phyloP scores from a whole-genome alignment of 208 protist species.

The Wallacemonas rigidus region DNA sequence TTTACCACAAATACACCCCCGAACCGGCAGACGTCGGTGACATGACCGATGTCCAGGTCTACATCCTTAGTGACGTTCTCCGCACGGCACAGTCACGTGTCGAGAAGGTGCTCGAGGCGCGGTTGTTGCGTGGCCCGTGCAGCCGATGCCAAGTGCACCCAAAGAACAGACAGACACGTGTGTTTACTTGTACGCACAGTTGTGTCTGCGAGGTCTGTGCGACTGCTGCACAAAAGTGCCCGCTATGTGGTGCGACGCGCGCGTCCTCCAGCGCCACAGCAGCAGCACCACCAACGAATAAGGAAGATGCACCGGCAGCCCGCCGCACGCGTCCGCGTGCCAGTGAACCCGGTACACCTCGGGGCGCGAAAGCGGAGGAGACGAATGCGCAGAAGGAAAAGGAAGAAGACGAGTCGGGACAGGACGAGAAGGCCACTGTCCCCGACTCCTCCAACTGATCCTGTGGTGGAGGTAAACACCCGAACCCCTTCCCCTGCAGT shows the following conservation, averaged over 20 bases:
- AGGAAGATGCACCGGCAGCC: no score
- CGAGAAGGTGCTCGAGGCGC: conserved; percentile 40
- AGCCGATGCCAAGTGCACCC: conserved; percentile 33
- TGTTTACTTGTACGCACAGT: conserved; percentile 48
- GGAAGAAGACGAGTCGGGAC: no score
- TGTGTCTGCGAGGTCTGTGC: conserved; percentile 42
- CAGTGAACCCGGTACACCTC: no score
- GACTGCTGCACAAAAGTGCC: conserved; percentile 35
- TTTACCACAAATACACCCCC: conserved; percentile 57
- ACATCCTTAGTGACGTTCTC: conserved; percentile 43
- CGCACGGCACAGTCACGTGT: conserved; percentile 33
- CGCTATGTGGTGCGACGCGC: conserved; percentile 48
- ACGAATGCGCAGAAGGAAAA: no score
- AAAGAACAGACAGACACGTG: conserved; percentile 5
- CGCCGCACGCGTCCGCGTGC: no score
- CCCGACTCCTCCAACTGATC: not conserved
- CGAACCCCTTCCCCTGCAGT: not conserved
- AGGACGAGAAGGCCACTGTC: no score
- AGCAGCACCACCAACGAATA: not conserved
- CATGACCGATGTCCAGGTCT: conserved; percentile 83
- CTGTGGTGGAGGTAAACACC: conserved; percentile 12
- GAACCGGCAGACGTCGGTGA: conserved; percentile 63
- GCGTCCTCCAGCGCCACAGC: not conserved
- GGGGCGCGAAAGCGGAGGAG: no score
- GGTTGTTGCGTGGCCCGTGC: conserved; percentile 46